Base-by-base conservation (phyloP, 2,329 filamentous ascomycete species). In the Tolypocladium endophyticum region DNA sequence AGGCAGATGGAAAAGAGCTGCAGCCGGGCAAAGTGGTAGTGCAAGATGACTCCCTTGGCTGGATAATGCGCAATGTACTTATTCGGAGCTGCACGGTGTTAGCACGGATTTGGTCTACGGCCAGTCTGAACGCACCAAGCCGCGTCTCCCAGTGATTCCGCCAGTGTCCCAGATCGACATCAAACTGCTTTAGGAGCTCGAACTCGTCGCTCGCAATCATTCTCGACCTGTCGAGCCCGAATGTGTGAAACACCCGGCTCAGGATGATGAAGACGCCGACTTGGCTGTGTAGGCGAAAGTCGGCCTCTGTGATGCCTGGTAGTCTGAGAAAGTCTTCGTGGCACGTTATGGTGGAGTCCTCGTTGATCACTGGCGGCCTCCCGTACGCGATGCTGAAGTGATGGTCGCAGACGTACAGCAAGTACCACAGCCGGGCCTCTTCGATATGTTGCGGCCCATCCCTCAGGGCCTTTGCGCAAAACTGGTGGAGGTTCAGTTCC, bases 371-470 rank as follows among this genome's bases (percentile, higher is more conserved):
- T 0, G 83, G 82, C 4, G 84, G 82, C 20, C 84, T 74, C 1
- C 70, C 70, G 58, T 87, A 87, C 0, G 85, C 79, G 57, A 87
- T 86, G 58, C 81, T 85, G 35, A 87, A 82, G 67, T 87, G 85
- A 62, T 86, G 84, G 65, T 87, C 85, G 65, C 84, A 87, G 1
- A 86, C 82, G 64, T 87, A 87, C 0, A 86, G 70, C 39, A 85
- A 68, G 67, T 86, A 87, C 82, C 83, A 87, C 8, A 87, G 72
- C 50, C 84, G 75, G 5, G 84, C 79, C 33, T 79, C 77, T 61
- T 85, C 79, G 64, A 80, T 77, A 58, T 81, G 75, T 62, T 81
- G 76, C 4, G 64, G 69, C 0, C 77, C 76, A 25, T 75, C 73
- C 8, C 63, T 63, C 1, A 79, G 72, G 52, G 80, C 74, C 64